Evolutionary conservation across 192 early-diverging fungal species (phyloP), one percentile per base, ranked within the genome.

Genomic region (Ambispora gerdemannii): DNA sequence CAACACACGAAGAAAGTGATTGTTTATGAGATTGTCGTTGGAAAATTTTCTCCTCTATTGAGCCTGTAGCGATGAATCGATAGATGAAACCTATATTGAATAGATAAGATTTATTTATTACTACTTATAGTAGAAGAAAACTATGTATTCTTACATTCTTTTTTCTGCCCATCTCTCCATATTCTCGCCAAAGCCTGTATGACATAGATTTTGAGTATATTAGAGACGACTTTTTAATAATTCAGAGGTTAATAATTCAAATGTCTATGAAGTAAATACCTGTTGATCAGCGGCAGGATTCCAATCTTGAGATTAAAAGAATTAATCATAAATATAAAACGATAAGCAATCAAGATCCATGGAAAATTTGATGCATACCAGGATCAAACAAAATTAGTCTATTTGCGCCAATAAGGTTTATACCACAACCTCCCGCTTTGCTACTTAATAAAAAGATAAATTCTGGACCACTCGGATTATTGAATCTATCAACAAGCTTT

Each of bases 1-100:
- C 94, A 11, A 99, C 95, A 73, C 94, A 96, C 0, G 87, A 91
- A 24, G 89, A 90, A 15, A 99, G 85, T 31, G 91, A 93, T 49
- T 91, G 89, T 68, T 93, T 93, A 72, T 89, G 88, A 2, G 86
- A 87, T 76, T 90, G 92, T 67, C 97, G 80, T 77, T 99, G 97
- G 75, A 99, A 99, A 34, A 99, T 97, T 76, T 99, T 99, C 70
- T 99, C 97, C 75, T 99, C 97, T 20, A 99, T 95, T 0, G 96
- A 93, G 2, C 97, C 97, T n/a, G 96, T 95, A 0, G 90, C 91
- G 64, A 96, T 95, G 58, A 99, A 93, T 8, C 96, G 88, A 78
- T 99, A 99, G n/a, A 99, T 93, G 69, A 87, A 99, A 74, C 97
- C 97, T 61, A 82, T 81, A 78, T 31, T 4, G 17, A 59, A 63